These are phyloP conservation scores for Argentina anserina DNA, from an alignment of 306 rosid genomes.

Conservation along the genomic window DNA sequence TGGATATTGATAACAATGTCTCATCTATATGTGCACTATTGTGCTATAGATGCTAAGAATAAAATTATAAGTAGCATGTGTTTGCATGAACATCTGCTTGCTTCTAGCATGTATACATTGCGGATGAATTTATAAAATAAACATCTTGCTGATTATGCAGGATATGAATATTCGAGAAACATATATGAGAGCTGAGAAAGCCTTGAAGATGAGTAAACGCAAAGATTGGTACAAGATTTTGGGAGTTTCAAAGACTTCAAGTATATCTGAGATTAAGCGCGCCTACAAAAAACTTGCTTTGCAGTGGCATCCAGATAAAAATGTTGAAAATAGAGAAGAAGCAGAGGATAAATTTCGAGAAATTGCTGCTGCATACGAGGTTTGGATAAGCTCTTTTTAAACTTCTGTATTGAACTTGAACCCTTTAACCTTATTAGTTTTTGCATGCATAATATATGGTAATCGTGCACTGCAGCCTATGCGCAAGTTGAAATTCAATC, in stretches of 20 bases:
- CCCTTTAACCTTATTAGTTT: background rate
- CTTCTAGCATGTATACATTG: background rate
- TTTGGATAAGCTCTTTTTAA: constrained; percentile 15
- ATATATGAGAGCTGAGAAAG: constrained; percentile 85
- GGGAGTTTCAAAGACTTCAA: constrained; percentile 77
- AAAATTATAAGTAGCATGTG: background rate
- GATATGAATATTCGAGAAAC: constrained; percentile 88
- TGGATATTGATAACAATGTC: background rate
- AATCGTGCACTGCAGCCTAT: background rate
- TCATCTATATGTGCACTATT: background rate
- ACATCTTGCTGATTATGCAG: constrained; percentile 38
- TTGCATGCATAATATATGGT: background rate
- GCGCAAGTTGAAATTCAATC: constrained; percentile 3
- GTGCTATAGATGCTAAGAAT: background rate
- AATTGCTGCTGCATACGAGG: constrained; percentile 98
- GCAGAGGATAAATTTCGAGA: constrained; percentile 90
- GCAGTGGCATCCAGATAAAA: constrained; percentile 99
- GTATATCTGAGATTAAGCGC: constrained; percentile 82
- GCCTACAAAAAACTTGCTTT: constrained; percentile 97
- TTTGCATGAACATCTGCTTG: background rate
- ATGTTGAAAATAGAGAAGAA: constrained; percentile 84
- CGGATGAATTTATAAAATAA: background rate
- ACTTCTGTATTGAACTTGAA: background rate
- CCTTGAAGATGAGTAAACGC: constrained; percentile 95
- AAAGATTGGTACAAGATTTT: constrained; percentile 93